Evolutionary conservation across 371 early-diverging fungal species (phyloP).

Genomic region (Phascolomyces articulosus): DNA sequence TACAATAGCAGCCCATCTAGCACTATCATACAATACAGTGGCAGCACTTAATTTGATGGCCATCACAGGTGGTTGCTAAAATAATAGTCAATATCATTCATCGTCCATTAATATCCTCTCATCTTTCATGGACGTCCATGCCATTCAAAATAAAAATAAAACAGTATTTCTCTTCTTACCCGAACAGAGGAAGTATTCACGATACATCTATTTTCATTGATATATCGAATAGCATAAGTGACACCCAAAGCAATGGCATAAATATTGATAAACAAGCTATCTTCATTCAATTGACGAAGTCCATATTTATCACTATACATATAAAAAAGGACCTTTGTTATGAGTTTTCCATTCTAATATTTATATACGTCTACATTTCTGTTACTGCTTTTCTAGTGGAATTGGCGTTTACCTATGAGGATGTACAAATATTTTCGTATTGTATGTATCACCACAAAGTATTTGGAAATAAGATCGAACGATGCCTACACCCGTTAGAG

Average conservation of each 20-base stretch:
- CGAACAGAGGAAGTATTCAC: constrained; percentile 41
- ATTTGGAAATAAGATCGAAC: constrained; percentile 10
- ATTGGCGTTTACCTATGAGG: constrained; percentile 14
- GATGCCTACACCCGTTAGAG: constrained; percentile 3
- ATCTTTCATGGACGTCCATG: no score
- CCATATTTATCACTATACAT: constrained; percentile 7
- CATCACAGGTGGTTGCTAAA: constrained; percentile 30
- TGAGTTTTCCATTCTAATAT: no score
- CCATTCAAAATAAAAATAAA: no score
- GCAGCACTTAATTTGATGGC: constrained; percentile 34
- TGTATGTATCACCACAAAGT: constrained; percentile 11
- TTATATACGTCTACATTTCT: no score
- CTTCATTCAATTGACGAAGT: constrained; percentile 39
- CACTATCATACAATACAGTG: constrained; percentile 18
- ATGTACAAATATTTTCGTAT: constrained; percentile 5
- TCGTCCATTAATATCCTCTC: background rate
- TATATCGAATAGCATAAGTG: constrained; percentile 28
- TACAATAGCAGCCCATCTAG: constrained; percentile 16
- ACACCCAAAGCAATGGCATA: constrained; percentile 41
- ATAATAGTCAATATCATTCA: background rate
- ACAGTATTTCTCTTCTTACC: constrained; percentile 22
- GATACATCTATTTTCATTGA: constrained; percentile 30
- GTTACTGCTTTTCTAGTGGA: background rate
- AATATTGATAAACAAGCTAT: constrained; percentile 39
- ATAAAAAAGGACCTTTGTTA: background rate